These are phyloP conservation scores for Candida oleophila DNA, from an alignment of 805 yeast species.

Conservation along the genomic window DNA sequence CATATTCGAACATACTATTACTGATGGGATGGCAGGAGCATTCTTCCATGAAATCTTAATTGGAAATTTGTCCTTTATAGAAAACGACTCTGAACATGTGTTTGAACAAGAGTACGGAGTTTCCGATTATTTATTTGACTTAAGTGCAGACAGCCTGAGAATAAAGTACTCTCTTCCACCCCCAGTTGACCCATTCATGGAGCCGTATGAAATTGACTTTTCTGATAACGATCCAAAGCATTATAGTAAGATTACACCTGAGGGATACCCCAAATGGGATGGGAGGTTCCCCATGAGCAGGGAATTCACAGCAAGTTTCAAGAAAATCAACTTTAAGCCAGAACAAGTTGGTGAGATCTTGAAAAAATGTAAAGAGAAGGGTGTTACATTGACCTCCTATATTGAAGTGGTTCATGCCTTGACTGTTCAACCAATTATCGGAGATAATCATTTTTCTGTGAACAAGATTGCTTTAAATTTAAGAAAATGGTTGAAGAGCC, in stretches of 20 bases:
- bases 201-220: constrained; percentile 24
- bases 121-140: constrained; percentile 19
- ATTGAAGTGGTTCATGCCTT: constrained; percentile 23
- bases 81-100: constrained; percentile 6
- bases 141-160: constrained; percentile 15
- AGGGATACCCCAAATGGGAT: constrained; percentile 27
- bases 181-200: constrained; percentile 31
- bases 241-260: constrained; percentile 20
- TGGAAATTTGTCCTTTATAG: constrained; percentile 22
- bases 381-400: constrained; percentile 34
- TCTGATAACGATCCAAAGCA: constrained; percentile 22
- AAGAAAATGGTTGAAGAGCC: constrained; percentile 22
- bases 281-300: constrained; percentile 24
- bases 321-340: constrained; percentile 25
- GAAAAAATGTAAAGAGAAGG: constrained; percentile 24
- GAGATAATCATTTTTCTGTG: constrained; percentile 22
- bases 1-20: constrained; percentile 36
- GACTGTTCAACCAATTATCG: constrained; percentile 21
- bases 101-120: constrained; percentile 13
- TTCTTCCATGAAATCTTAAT: constrained; percentile 35
- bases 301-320: constrained; percentile 20
- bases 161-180: constrained; percentile 32
- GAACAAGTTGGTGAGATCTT: constrained; percentile 21
- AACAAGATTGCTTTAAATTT: constrained; percentile 33
- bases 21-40: constrained; percentile 38